These are phyloP conservation scores for Irpex sp. DNA, from an alignment of 1,284 basidiomycete species.

Conservation along the genomic window DNA sequence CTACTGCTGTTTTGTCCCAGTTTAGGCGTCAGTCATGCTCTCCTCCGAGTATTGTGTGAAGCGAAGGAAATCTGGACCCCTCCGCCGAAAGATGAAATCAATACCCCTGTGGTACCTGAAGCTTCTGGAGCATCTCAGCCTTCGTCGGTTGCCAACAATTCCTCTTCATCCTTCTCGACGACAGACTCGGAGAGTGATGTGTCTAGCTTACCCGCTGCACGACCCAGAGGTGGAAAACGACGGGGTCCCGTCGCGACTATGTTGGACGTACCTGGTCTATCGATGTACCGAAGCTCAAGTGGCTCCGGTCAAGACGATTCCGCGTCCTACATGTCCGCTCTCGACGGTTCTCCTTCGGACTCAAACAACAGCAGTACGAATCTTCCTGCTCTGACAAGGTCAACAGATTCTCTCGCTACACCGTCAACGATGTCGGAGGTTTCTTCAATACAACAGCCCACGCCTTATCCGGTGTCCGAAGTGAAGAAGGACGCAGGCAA, in stretches of 20 bases:
- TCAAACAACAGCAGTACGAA: slow-evolving; percentile 29
- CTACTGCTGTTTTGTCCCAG: slow-evolving; percentile 80
- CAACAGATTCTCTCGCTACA: slow-evolving; percentile 41
- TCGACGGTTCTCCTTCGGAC: slow-evolving; percentile 35
- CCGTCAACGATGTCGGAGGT: slow-evolving; percentile 40
- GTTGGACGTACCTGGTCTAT: slow-evolving; percentile 5
- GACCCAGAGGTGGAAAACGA: not conserved
- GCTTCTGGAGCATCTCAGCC: not conserved
- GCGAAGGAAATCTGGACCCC: slow-evolving; percentile 58
- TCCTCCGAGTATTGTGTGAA: slow-evolving; percentile 73
- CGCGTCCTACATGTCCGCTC: slow-evolving; percentile 29
- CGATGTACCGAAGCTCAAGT: slow-evolving; percentile 10
- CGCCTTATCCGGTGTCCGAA: not conserved
- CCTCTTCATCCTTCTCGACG: not conserved
- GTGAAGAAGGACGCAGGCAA: not conserved
- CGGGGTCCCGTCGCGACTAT: slow-evolving; percentile 8
- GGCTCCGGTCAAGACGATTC: slow-evolving; percentile 20
- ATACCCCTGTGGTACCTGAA: slow-evolving; percentile 3
- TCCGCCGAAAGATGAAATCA: not conserved
- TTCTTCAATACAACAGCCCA: slow-evolving; percentile 25
- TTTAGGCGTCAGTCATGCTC: slow-evolving; percentile 72
- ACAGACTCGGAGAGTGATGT: slow-evolving; percentile 9
- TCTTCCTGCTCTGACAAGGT: slow-evolving; percentile 40
- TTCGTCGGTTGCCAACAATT: not conserved
- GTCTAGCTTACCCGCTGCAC: slow-evolving; percentile 4